Conservation (phyloP, 148 eudicot genomes). For the Amaranthus hypochondriacus region DNA sequence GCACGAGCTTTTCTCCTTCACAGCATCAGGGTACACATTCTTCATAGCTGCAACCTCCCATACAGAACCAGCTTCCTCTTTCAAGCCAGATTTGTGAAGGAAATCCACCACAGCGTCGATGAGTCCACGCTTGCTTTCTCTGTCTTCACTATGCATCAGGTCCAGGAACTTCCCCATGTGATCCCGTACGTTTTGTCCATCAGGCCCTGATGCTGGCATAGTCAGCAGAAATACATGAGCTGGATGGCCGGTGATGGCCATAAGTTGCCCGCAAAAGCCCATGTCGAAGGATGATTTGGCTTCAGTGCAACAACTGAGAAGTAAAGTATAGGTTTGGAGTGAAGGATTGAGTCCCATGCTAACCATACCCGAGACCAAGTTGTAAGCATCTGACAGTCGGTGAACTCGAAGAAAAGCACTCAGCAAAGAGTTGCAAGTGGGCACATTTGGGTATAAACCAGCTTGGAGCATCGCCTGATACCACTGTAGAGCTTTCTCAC, state of each 20-base stretch:
- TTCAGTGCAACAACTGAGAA: slow-evolving; percentile 90
- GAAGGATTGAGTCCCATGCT: slow-evolving; percentile 76
- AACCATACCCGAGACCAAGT: slow-evolving; percentile 68
- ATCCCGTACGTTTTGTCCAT: slow-evolving; percentile 82
- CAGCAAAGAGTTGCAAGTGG: slow-evolving; percentile 86
- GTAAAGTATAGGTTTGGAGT: slow-evolving; percentile 84
- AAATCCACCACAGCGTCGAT: slow-evolving; percentile 90
- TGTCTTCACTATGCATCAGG: slow-evolving; percentile 88
- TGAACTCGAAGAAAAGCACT: slow-evolving; percentile 88
- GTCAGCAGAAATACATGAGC: slow-evolving; percentile 69
- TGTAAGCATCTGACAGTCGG: slow-evolving; percentile 65
- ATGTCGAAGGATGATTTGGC: slow-evolving; percentile 73
- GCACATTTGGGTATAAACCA: slow-evolving; percentile 83
- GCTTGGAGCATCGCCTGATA: slow-evolving; percentile 87
- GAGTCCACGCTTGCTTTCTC: slow-evolving; percentile 93
- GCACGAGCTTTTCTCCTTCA: slow-evolving; percentile 59
- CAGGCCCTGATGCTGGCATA: slow-evolving; percentile 82
- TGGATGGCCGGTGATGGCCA: slow-evolving; percentile 89
- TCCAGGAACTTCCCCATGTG: slow-evolving; percentile 74
- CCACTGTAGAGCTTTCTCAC: slow-evolving; percentile 83
- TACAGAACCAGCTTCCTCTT: slow-evolving; percentile 95
- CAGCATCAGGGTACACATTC: slow-evolving; percentile 87
- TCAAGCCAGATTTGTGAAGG: slow-evolving; percentile 84
- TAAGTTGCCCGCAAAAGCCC: slow-evolving; percentile 77
- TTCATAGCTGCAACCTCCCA: slow-evolving; percentile 97